A percentile compares a stretch with the other conserved stretches of the same genome.
Conservation (phyloP, 2,329 filamentous ascomycete species). For the Aureobasidium sp. region DNA sequence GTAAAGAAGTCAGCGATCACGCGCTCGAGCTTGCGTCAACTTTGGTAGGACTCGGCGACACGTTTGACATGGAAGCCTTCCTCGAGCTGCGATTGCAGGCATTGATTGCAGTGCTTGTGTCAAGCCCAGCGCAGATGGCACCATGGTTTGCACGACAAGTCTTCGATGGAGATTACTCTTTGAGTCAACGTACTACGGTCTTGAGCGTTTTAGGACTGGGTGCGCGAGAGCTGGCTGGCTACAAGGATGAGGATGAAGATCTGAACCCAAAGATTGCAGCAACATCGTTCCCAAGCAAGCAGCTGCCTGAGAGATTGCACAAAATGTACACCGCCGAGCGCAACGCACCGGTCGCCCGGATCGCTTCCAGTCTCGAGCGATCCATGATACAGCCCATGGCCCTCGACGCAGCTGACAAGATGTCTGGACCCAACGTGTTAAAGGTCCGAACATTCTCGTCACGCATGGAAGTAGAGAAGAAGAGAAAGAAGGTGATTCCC, state of each 20-base stretch:
- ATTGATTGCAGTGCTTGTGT: slow-evolving; percentile 73
- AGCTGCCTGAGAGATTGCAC: slow-evolving; percentile 67
- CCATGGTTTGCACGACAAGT: slow-evolving; percentile 79
- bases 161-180: slow-evolving; percentile 86
- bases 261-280: slow-evolving; percentile 31
- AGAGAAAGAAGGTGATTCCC: slow-evolving; percentile 54
- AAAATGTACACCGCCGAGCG: slow-evolving; percentile 52
- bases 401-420: slow-evolving; percentile 69
- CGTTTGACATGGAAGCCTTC: slow-evolving; percentile 74
- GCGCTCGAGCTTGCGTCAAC: slow-evolving; percentile 70
- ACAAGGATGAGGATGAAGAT: slow-evolving; percentile 51
- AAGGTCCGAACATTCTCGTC: slow-evolving; percentile 88
- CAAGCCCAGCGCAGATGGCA: slow-evolving; percentile 69
- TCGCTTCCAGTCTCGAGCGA: slow-evolving; percentile 61
- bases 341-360: slow-evolving; percentile 23
- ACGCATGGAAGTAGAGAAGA: slow-evolving; percentile 59
- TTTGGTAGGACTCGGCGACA: slow-evolving; percentile 75
- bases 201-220: slow-evolving; percentile 76
- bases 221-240: slow-evolving; percentile 77
- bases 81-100: slow-evolving; percentile 67
- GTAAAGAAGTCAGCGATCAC: slow-evolving; percentile 80
- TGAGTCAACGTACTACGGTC: slow-evolving; percentile 74
- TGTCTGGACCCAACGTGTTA: slow-evolving; percentile 72
- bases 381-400: slow-evolving; percentile 76
- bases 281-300: slow-evolving; percentile 67